Conservation (phyloP, 2,329 filamentous ascomycete genomes). For the Aspergillus pseudoterreus region DNA sequence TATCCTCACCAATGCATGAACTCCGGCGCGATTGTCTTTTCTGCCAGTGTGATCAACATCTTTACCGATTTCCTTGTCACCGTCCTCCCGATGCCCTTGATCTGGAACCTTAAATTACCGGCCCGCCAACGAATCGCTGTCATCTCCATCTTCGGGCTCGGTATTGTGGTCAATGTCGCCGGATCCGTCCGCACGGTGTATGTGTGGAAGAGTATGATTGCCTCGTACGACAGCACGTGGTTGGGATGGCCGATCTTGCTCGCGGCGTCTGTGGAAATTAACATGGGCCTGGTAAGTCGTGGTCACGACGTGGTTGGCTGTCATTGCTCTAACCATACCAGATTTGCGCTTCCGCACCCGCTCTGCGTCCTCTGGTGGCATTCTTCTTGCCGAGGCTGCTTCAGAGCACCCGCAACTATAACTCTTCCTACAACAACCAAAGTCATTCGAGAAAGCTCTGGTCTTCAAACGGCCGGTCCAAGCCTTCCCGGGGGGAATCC, state of each 20-base stretch:
- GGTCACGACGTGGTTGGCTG: background rate
- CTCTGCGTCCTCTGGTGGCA: conserved; percentile 32
- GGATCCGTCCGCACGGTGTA: conserved; percentile 33
- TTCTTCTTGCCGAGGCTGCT: conserved; percentile 31
- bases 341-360: conserved; percentile 37
- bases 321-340: conserved; percentile 12
- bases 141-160: conserved; percentile 37
- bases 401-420: conserved; percentile 21
- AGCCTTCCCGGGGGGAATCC: conserved; percentile 2
- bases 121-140: conserved; percentile 34
- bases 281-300: conserved; percentile 31
- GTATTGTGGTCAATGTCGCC: conserved; percentile 33
- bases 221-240: conserved; percentile 33
- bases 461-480: conserved; percentile 21
- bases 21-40: conserved; percentile 27
- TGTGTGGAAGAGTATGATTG: conserved; percentile 31
- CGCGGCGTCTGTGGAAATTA: conserved; percentile 31
- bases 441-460: conserved; percentile 19
- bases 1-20: conserved; percentile 28
- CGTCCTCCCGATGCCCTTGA: conserved; percentile 37
- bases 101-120: conserved; percentile 38
- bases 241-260: conserved; percentile 31
- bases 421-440: conserved; percentile 14
- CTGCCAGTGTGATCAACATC: conserved; percentile 36
- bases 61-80: conserved; percentile 36